phyloP scores from a whole-genome alignment of 2,329 filamentous ascomycete species.

The Fusarium veterinarium region DNA sequence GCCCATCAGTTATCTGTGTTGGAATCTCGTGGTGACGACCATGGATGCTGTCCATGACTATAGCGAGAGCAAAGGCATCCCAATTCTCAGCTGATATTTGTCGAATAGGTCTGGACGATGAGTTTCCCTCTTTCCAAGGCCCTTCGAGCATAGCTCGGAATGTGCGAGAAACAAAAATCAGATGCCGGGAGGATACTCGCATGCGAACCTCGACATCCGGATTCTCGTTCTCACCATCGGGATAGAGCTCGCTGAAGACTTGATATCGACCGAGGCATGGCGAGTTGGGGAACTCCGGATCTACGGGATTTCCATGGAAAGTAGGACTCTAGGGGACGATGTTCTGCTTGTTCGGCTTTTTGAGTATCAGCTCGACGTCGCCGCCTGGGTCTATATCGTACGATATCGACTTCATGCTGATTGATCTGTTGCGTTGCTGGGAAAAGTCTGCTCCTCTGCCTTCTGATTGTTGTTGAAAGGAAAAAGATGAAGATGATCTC shows the following conservation, averaged over 20 bases:
- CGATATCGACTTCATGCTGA: neutral
- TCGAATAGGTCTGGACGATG: neutral
- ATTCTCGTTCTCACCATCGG: accelerated
- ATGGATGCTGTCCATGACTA: conserved; percentile 7
- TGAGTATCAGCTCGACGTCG: neutral
- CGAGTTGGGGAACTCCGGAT: neutral
- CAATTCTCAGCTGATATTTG: neutral
- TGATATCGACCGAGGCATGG: neutral
- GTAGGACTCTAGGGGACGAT: neutral
- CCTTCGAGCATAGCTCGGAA: conserved; percentile 2
- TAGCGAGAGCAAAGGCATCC: neutral
- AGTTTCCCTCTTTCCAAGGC: neutral
- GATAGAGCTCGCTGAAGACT: neutral
- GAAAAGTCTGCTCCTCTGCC: neutral
- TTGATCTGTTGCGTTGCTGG: no score
- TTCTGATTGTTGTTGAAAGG: neutral
- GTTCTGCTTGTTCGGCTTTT: neutral
- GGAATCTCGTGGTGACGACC: neutral
- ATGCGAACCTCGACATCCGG: neutral
- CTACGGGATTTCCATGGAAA: no score
- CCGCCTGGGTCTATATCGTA: neutral
- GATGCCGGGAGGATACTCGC: neutral
- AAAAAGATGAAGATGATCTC: neutral
- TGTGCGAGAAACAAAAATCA: neutral
- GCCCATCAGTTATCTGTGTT: neutral